phyloP scores from a whole-genome alignment of 2,329 filamentous ascomycete genomes.

The Seiridium unicorne region DNA sequence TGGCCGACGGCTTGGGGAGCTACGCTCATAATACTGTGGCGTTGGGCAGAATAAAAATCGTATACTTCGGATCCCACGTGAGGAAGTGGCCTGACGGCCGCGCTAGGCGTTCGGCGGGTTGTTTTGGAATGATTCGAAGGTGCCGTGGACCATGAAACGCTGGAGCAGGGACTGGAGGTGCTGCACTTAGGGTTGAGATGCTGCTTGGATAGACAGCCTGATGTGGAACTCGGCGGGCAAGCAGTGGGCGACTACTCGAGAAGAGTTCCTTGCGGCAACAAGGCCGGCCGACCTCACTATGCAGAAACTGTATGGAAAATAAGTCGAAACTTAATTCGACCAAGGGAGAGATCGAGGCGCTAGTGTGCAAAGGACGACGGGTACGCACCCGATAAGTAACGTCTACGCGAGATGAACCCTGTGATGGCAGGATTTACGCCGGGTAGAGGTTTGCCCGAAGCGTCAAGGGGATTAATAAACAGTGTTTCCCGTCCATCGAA shows the following conservation, averaged over 20 bases:
- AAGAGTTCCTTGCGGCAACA: not conserved
- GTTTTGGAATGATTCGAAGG: not conserved
- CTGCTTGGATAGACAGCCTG: not conserved
- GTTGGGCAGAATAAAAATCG: not conserved
- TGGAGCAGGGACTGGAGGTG: not conserved
- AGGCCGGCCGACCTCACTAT: not conserved
- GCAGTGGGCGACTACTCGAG: too few species aligned
- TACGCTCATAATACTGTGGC: not conserved
- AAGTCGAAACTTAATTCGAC: slow-evolving; percentile 4
- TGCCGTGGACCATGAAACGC: not conserved
- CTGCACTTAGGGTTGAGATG: not conserved
- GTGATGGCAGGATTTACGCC: not conserved
- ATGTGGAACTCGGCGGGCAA: not conserved
- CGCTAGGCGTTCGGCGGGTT: not conserved
- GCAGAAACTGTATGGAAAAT: slow-evolving; percentile 9
- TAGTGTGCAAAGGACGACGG: not conserved
- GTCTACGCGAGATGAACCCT: not conserved
- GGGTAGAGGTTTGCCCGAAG: not conserved
- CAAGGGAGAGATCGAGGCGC: slow-evolving; percentile 1
- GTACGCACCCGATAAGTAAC: not conserved
- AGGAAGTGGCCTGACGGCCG: not conserved
- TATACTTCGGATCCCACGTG: not conserved
- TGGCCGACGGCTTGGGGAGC: not conserved
- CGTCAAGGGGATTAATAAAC: not conserved
- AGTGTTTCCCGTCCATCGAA: not conserved